Conservation (phyloP, 371 early-diverging fungal genomes). For the Mitosporidium daphniae region DNA sequence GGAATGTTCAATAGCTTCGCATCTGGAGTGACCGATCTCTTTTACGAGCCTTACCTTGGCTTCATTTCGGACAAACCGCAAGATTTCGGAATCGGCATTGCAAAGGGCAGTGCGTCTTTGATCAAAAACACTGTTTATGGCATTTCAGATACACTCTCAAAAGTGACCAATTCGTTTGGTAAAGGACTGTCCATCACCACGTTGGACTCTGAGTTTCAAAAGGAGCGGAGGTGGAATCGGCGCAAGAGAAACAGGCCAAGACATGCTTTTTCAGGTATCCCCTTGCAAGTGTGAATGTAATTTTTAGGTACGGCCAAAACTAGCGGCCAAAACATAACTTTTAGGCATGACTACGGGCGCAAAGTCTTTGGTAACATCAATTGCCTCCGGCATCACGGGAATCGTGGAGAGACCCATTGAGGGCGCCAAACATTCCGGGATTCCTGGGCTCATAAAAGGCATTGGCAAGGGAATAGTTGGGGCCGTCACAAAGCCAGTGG, state of each 20-base stretch:
- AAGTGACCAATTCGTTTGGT: slow-evolving; percentile 65
- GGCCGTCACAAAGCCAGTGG: slow-evolving; percentile 53
- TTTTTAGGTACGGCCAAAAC: background rate
- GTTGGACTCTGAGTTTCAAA: slow-evolving; percentile 29
- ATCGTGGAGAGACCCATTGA: slow-evolving; percentile 36
- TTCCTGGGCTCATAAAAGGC: slow-evolving; percentile 75
- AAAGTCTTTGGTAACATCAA: slow-evolving; percentile 31
- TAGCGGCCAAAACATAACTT: slow-evolving; percentile 44
- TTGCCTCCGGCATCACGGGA: slow-evolving; percentile 57
- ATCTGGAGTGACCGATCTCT: slow-evolving; percentile 67
- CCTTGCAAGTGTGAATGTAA: no score
- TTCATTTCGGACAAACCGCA: slow-evolving; percentile 69
- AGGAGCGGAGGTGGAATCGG: slow-evolving; percentile 1
- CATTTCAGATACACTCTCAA: slow-evolving; percentile 54
- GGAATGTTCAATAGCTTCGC: slow-evolving; percentile 67
- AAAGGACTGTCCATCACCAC: slow-evolving; percentile 64
- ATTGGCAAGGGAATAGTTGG: slow-evolving; percentile 63
- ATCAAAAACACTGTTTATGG: background rate
- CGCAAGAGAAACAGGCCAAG: no score
- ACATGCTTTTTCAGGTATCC: no score
- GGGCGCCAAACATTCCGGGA: slow-evolving; percentile 51
- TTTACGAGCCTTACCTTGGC: slow-evolving; percentile 71
- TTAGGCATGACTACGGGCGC: slow-evolving; percentile 60
- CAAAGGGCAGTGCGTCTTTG: slow-evolving; percentile 14
- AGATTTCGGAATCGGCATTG: slow-evolving; percentile 65